Evolutionary conservation across 2,329 filamentous ascomycete species (phyloP).

Genomic region (Cercospora berteroae): DNA sequence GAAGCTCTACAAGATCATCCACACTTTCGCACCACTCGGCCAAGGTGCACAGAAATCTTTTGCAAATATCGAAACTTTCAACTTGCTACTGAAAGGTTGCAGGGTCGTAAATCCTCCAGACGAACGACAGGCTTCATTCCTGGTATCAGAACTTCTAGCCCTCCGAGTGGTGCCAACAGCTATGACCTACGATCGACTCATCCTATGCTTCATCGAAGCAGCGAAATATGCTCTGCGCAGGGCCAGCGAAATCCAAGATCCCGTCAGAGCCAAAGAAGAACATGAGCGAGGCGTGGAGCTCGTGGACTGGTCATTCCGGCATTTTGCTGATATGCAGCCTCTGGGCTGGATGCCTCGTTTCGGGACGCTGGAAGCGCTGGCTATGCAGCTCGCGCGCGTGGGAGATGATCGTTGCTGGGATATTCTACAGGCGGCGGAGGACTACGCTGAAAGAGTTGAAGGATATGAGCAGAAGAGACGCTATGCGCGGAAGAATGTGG

Average conservation of each 20-base stretch:
- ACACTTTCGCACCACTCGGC: constrained; percentile 40
- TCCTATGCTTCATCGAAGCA: constrained; percentile 52
- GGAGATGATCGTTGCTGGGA: constrained; percentile 38
- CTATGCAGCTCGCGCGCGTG: constrained; percentile 27
- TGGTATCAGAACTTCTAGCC: constrained; percentile 61
- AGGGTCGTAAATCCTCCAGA: constrained; percentile 34
- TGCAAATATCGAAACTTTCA: constrained; percentile 57
- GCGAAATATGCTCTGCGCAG: constrained; percentile 20
- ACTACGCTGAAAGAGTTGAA: constrained; percentile 29
- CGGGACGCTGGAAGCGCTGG: constrained; percentile 34
- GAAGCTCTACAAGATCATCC: constrained; percentile 61
- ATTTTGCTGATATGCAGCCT: constrained; percentile 38
- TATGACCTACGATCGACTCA: constrained; percentile 62
- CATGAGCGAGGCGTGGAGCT: constrained; percentile 25
- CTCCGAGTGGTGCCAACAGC: constrained; percentile 54
- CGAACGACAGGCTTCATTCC: constrained; percentile 59
- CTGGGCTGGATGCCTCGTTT: constrained; percentile 35
- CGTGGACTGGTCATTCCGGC: constrained; percentile 35
- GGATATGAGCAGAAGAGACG: constrained; percentile 31
- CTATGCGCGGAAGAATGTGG: constrained; percentile 30
- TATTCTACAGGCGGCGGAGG: constrained; percentile 35
- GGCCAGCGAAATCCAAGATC: neutral
- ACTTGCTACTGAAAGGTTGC: constrained; percentile 48
- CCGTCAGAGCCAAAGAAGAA: neutral
- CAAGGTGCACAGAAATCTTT: constrained; percentile 29